Base-by-base conservation (phyloP, 208 protist species). In the Sergeia podlipaevii region DNA sequence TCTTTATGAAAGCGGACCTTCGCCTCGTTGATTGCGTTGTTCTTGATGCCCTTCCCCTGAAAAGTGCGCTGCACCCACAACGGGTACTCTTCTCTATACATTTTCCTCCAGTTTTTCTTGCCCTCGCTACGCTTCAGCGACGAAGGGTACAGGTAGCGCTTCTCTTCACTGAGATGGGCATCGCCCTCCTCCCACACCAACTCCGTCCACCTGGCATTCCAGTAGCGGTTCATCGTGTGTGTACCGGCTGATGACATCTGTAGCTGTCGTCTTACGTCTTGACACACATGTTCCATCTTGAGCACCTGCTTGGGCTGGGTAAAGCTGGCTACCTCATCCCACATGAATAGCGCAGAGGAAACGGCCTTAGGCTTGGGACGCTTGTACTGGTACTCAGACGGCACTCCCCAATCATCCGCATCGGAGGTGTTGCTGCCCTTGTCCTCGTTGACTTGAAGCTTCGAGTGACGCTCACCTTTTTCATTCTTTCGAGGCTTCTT, bases 201-300 rank as follows among this genome's bases (percentile, higher is more conserved):
- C 49, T 66, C 49, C 39, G 64, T 37, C 60, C 74, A 93, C 61
- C 84, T 77, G 53, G 74, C 76, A 37, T 93, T 88, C 82, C 86
- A 93, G 62, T 93, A 93, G 0, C 79, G 76, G 57, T 93, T 77
- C 86, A 93, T 73, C 7, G 89, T 53, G 2, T 41, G 37, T 0
- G 65, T 76, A 2, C 74, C 76, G 3, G 44, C 78, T 29, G 66
- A 73, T 17, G 74, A 81, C 36, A 52, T 56, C 33, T 52, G 34
- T 34, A 93, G 57, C 8, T 46, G 42, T 8, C 11, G 23, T 7
- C 55, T 54, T 1, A 93, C 68, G 58, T 90, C 80, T 5, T 49
- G 53, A 39, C 62, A 77, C 2, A 93, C 50, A 6, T 33, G 44
- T 48, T 90, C 74, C 6, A 93, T 21, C 48, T 70, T 37, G 32